A percentile compares a stretch with the other conserved stretches of the same genome.
These are phyloP conservation scores for Hymenotorrendiella dingleyae DNA, from an alignment of 2,329 filamentous ascomycete species.

Conservation along the genomic window DNA sequence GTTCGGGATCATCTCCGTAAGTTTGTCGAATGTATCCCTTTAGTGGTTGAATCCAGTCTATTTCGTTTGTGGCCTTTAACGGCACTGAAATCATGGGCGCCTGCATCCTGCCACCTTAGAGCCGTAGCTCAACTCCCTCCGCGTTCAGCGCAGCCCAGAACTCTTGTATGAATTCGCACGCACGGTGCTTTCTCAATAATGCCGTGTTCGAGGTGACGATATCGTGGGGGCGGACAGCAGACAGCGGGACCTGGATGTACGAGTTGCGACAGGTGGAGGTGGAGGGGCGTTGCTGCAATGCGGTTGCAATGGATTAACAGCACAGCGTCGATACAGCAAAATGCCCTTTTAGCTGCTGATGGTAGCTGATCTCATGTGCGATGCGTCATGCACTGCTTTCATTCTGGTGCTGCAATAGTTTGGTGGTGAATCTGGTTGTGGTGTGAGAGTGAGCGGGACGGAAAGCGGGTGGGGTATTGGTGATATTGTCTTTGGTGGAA, in stretches of 20 bases:
- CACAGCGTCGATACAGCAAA: background rate
- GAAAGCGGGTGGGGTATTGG: background rate
- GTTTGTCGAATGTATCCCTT: conserved; percentile 90
- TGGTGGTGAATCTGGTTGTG: background rate
- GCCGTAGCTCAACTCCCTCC: conserved; percentile 31
- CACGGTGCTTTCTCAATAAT: background rate
- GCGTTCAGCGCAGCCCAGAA: conserved; percentile 1
- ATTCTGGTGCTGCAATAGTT: conserved; percentile 9
- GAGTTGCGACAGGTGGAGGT: conserved; percentile 2
- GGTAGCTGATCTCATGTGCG: conserved; percentile 13
- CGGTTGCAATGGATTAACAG: background rate
- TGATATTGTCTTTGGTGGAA: conserved; percentile 1
- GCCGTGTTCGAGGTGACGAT: background rate
- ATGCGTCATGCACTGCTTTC: conserved; percentile 17
- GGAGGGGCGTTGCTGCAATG: background rate
- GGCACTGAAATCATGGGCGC: conserved; percentile 94
- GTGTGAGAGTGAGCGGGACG: background rate
- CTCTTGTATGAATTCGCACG: conserved; percentile 1
- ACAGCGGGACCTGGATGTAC: conserved; percentile 1
- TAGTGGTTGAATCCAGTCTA: conserved; percentile 91
- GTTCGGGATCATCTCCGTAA: conserved; percentile 94
- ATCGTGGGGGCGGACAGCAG: conserved; percentile 6
- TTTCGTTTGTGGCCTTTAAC: conserved; percentile 91
- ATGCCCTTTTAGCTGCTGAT: background rate
- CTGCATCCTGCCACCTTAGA: conserved; percentile 52